phyloP scores from a whole-genome alignment of 768 basidiomycete species.

The Russula sp. region DNA sequence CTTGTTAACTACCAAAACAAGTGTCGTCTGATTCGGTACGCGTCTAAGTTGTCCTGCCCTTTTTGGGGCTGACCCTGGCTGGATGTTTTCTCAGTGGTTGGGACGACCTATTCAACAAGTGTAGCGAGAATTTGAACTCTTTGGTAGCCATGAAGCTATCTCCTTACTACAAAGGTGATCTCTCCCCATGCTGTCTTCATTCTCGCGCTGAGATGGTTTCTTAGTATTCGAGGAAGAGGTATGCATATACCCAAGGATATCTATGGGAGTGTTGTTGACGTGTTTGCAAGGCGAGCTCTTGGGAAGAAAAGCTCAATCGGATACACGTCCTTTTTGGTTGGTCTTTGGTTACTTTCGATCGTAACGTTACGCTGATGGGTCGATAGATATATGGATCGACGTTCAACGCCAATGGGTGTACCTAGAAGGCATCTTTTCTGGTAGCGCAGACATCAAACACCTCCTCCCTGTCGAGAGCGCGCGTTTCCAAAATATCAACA shows the following conservation, averaged over 20 bases:
- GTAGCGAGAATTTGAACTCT: conserved; percentile 95
- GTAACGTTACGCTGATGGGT: conserved; percentile 10
- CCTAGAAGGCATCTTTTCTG: conserved; percentile 98
- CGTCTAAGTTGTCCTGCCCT: neutral
- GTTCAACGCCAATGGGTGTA: conserved; percentile 99
- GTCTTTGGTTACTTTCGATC: conserved; percentile 20
- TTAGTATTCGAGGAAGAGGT: conserved; percentile 88
- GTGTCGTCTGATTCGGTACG: conserved; percentile 85
- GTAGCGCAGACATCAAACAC: conserved; percentile 99
- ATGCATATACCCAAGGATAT: conserved; percentile 15
- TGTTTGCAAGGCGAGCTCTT: conserved; percentile 61
- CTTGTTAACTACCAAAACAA: conserved; percentile 99
- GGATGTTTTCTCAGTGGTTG: conserved; percentile 59
- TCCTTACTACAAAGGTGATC: conserved; percentile 91
- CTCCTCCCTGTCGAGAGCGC: conserved; percentile 94
- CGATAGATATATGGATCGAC: conserved; percentile 94
- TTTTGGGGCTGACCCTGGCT: neutral
- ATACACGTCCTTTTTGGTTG: conserved; percentile 93
- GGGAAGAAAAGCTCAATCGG: conserved; percentile 96
- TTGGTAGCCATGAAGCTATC: conserved; percentile 96
- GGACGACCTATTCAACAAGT: conserved; percentile 97
- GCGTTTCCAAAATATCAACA: conserved; percentile 98
- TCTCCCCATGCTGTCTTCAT: neutral
- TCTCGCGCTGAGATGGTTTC: conserved; percentile 15
- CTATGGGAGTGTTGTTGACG: conserved; percentile 12